Base-by-base conservation (phyloP, 192 early-diverging fungal species). In the Thamnidium elegans region DNA sequence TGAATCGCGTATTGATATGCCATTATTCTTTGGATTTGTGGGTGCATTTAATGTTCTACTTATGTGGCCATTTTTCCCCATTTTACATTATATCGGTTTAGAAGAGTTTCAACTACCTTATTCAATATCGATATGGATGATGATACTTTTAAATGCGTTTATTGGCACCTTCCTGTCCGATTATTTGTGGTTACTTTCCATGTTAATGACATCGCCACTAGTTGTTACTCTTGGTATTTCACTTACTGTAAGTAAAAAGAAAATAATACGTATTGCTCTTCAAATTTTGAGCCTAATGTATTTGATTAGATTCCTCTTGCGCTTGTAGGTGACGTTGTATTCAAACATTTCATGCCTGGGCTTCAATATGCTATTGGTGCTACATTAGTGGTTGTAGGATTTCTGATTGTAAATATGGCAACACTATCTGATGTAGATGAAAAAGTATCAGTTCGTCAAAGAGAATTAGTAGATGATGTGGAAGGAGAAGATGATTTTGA, bases 141-240 rank as follows among this genome's bases (percentile, higher is more conserved):
- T 89, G 86, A 76, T 92, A 34, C 26, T 75, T 0, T 52, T 90
- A 21, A 92, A 93, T 77, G 90, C 90, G 7, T 67, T 91, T 17
- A 61, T 93, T 46, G 92, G 92, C 13, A 91, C 90, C 11, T 87
- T 92, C 63, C 66, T 92, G 76, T 86, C 92, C 3, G 92, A 92
- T 70, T 91, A 87, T 66, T 68, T 91, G 20, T 92, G 90, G 92
- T 72, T 93, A 17, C 70, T 85, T 34, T 77, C 90, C 1, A 84
- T 92, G 82, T 71, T 92, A 7, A 84, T 93, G 84, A 92, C 90
- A 1, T 89, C 88, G n/a, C 90, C 91, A 11, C 69, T 93, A 60
- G 84, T 89, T 9, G 90, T 91, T 2, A 93, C 91, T 3, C 68
- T 93, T 31, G 91, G 91, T 9, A 68, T 92, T 1, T 82, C 88